Percentiles rank a stretch among this genome's conserved stretches.
Conservation (phyloP, 768 basidiomycete species). For the Mycena kentingensis region DNA sequence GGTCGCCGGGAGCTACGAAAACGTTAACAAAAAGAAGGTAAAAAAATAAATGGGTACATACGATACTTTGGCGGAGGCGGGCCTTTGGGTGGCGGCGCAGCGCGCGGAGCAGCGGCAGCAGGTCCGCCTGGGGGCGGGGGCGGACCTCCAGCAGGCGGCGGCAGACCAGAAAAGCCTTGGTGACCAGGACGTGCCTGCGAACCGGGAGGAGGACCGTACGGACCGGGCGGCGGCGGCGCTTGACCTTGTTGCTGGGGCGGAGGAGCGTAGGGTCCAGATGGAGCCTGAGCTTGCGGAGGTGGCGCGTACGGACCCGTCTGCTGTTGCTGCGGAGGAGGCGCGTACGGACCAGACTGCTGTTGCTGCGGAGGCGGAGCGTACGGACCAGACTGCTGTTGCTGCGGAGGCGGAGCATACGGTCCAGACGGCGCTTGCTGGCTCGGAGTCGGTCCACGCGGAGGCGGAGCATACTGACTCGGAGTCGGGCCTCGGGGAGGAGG, state of each 20-base stretch:
- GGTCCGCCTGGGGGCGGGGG: conserved; percentile 39
- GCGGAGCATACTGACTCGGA: conserved; percentile 41
- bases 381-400: conserved; percentile 23
- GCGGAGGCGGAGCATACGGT: conserved; percentile 32
- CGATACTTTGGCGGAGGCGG: conserved; percentile 49
- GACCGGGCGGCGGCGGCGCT: conserved; percentile 30
- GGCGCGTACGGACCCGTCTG: conserved; percentile 46
- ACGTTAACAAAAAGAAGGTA: conserved; percentile 3
- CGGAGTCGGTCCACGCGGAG: conserved; percentile 33
- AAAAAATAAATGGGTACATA: conserved; percentile 28
- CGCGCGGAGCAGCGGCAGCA: conserved; percentile 20
- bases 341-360: conserved; percentile 20
- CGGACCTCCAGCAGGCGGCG: conserved; percentile 34
- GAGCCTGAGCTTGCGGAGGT: conserved; percentile 12
- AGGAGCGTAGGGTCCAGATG: background rate
- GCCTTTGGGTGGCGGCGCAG: conserved; percentile 26
- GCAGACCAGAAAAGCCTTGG: conserved; percentile 25
- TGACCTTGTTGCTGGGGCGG: background rate
- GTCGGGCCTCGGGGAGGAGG: conserved; percentile 47
- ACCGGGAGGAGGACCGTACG: conserved; percentile 41
- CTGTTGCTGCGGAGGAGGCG: conserved; percentile 27
- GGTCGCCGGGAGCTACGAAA: conserved; percentile 78
- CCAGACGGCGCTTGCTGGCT: conserved; percentile 36
- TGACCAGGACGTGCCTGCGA: conserved; percentile 29
- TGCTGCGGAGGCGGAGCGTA: conserved; percentile 23